phyloP scores from a whole-genome alignment of 768 basidiomycete species.

The Melanogaster broomeanus region DNA sequence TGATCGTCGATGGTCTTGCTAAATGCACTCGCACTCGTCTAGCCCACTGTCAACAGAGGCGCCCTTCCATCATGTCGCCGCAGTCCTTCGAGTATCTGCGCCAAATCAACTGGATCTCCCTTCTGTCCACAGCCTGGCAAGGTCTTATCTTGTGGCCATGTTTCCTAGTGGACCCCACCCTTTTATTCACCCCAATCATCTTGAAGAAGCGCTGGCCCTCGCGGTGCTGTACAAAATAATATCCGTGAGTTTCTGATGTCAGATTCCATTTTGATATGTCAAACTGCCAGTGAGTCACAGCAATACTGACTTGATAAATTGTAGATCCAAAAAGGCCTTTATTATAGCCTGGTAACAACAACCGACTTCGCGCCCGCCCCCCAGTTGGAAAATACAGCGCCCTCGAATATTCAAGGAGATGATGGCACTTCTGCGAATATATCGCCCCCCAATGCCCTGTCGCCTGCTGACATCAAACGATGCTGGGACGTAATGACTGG shows the following conservation, averaged over 20 bases:
- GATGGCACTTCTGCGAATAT: not conserved
- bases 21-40: slow-evolving; percentile 1
- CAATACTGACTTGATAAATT: not conserved
- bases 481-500: slow-evolving; percentile 52
- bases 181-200: slow-evolving; percentile 43
- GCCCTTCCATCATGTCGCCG: slow-evolving; percentile 48
- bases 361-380: slow-evolving; percentile 51
- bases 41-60: slow-evolving; percentile 50
- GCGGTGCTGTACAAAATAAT: slow-evolving; percentile 47
- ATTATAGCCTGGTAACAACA: slow-evolving; percentile 64
- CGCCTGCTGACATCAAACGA: slow-evolving; percentile 36
- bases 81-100: slow-evolving; percentile 59
- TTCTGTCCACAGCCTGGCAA: slow-evolving; percentile 47
- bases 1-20: not conserved
- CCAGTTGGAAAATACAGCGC: not conserved
- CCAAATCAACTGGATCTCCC: slow-evolving; percentile 60
- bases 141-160: slow-evolving; percentile 41
- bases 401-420: not conserved
- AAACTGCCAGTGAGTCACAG: not conserved
- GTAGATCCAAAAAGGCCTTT: slow-evolving; percentile 61
- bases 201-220: slow-evolving; percentile 55
- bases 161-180: slow-evolving; percentile 52
- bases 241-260: slow-evolving; percentile 43
- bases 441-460: slow-evolving; percentile 26
- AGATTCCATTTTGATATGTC: not conserved